These are phyloP conservation scores for Sphaerostilbella broomeana DNA, from an alignment of 2,329 filamentous ascomycete species.

Conservation along the genomic window DNA sequence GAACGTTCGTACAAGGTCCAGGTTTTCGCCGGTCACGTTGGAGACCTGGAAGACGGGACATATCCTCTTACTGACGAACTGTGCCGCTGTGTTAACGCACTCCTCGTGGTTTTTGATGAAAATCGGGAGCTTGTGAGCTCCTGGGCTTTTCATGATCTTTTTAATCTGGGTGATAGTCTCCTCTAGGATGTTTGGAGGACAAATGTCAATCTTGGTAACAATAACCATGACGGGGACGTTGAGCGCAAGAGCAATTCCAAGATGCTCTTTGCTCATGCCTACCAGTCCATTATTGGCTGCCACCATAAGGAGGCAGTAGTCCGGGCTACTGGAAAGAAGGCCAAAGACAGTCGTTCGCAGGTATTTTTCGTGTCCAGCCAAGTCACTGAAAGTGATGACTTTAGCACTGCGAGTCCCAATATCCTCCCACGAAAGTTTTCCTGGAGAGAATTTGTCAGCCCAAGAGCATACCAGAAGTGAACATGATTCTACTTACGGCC, in stretches of 20 bases:
- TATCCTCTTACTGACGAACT: conserved; percentile 91
- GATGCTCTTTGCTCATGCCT: conserved; percentile 96
- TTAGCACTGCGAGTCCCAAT: conserved; percentile 93
- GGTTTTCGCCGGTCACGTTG: conserved; percentile 88
- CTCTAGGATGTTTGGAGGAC: conserved; percentile 88
- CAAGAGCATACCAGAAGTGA: neutral
- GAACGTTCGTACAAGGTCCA: conserved; percentile 87
- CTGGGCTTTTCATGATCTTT: conserved; percentile 88
- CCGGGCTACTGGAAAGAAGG: conserved; percentile 85
- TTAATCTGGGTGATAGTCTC: conserved; percentile 89
- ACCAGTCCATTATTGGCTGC: conserved; percentile 95
- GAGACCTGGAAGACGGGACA: conserved; percentile 97
- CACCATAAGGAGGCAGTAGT: conserved; percentile 97
- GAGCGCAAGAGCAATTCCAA: conserved; percentile 87
- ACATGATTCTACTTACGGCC: conserved; percentile 55
- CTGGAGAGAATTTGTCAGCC: too few species aligned
- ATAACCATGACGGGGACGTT: conserved; percentile 98
- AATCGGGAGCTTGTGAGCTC: conserved; percentile 89
- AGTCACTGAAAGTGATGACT: conserved; percentile 92
- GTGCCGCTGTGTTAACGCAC: conserved; percentile 89
- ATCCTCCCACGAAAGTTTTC: conserved; percentile 86
- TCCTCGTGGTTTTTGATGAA: conserved; percentile 90
- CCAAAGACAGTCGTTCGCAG: conserved; percentile 95
- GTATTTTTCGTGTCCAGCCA: conserved; percentile 94
- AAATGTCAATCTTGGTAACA: conserved; percentile 97